These are phyloP conservation scores for Nissolia schottii DNA, from an alignment of 306 rosid species.

Conservation along the genomic window DNA sequence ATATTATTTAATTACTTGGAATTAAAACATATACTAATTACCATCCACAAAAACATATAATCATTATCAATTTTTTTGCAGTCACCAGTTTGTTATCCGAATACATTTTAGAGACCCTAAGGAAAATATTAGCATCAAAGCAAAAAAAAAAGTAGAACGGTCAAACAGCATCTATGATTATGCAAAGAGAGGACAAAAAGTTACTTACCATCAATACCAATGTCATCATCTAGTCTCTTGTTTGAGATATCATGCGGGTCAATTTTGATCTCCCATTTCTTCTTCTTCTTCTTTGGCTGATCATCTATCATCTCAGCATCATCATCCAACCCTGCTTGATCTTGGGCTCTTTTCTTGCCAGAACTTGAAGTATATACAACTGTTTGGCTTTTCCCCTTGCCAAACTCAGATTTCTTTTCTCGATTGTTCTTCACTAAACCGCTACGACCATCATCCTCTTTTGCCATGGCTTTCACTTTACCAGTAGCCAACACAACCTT, in stretches of 20 bases:
- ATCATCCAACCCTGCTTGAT: slow-evolving; percentile 30
- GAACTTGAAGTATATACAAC: slow-evolving; percentile 23
- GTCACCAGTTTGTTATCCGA: not conserved
- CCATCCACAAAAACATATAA: not conserved
- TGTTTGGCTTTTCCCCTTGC: slow-evolving; percentile 28
- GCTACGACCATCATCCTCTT: slow-evolving; percentile 26
- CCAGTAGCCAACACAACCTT: slow-evolving; percentile 14
- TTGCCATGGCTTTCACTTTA: slow-evolving; percentile 20
- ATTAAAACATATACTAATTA: not conserved
- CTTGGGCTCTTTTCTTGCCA: slow-evolving; percentile 27
- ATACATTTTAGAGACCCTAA: not conserved
- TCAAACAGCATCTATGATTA: not conserved
- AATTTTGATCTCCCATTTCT: slow-evolving; percentile 55
- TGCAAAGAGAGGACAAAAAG: slow-evolving; percentile 9
- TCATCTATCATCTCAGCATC: slow-evolving; percentile 35
- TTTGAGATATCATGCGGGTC: slow-evolving; percentile 80
- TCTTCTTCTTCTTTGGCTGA: slow-evolving; percentile 66
- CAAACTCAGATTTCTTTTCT: slow-evolving; percentile 27
- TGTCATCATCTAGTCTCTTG: slow-evolving; percentile 69
- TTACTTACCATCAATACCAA: slow-evolving; percentile 46
- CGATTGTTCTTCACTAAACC: slow-evolving; percentile 34
- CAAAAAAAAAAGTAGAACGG: not conserved
- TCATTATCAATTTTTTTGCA: slow-evolving; percentile 5
- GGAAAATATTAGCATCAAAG: not conserved
- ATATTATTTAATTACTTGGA: not conserved